A percentile compares a stretch with the other conserved stretches of the same genome.
Evolutionary conservation across 2,329 filamentous ascomycete species (phyloP).

Genomic region (Curvularia hawaiiensis): DNA sequence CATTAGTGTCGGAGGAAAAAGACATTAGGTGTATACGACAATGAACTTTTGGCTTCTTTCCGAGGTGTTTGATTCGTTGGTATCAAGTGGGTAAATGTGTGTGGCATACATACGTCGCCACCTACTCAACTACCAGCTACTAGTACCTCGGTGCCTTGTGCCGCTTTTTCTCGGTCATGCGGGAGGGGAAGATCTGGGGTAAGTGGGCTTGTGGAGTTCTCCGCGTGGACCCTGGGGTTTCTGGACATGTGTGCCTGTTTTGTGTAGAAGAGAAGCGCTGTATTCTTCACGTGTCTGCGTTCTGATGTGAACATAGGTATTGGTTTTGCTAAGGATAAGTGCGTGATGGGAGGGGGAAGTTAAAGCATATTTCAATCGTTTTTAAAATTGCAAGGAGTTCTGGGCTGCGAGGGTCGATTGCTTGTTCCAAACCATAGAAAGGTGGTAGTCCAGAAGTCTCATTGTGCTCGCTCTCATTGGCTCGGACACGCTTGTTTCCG

Average conservation of each 20-base stretch:
- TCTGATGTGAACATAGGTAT: no score
- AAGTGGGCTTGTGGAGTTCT: no score
- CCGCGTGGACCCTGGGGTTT: background rate
- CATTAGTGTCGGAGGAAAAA: background rate
- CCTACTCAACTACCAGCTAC: no score
- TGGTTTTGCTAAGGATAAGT: background rate
- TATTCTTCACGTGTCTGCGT: no score
- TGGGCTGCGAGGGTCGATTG: no score
- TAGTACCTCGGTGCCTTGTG: background rate
- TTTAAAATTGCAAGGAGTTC: no score
- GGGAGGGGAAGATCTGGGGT: background rate
- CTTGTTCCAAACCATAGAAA: background rate
- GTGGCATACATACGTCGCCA: no score
- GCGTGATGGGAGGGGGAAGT: background rate
- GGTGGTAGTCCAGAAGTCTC: background rate
- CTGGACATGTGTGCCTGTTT: background rate
- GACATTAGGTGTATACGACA: background rate
- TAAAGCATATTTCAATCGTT: background rate
- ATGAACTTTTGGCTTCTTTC: no score
- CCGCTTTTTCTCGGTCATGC: background rate
- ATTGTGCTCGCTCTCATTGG: background rate
- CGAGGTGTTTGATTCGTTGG: no score
- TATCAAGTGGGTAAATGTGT: no score
- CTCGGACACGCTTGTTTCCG: background rate
- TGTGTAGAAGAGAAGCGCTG: background rate